Evolutionary conservation across 148 eudicot species (phyloP).

Genomic region (Vaccinium myrtillus): DNA sequence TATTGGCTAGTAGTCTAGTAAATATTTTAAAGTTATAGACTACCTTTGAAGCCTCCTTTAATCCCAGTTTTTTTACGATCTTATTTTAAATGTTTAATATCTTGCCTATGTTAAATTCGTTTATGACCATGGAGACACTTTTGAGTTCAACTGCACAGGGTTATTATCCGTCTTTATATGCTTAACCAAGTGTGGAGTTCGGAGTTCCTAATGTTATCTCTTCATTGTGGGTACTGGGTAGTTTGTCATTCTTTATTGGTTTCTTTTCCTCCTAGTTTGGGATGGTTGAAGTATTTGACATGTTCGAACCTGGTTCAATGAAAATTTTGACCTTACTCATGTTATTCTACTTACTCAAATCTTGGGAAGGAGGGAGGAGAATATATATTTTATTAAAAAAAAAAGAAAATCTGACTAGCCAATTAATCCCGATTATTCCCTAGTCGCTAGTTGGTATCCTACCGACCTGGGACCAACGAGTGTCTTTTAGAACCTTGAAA

Average conservation of each 20-base stretch:
- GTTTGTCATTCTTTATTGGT: not conserved
- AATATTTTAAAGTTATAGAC: not conserved
- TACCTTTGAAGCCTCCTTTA: not conserved
- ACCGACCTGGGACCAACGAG: too few relatives aligned
- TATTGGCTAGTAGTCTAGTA: not conserved
- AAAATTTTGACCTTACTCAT: not conserved
- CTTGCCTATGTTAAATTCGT: not conserved
- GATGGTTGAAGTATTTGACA: not conserved
- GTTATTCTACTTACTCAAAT: too few relatives aligned
- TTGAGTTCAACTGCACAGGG: not conserved
- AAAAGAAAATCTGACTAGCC: too few relatives aligned
- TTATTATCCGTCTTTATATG: not conserved
- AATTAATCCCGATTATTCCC: too few relatives aligned
- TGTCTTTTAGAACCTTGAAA: too few relatives aligned
- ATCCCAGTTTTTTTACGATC: not conserved
- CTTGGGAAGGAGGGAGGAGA: too few relatives aligned
- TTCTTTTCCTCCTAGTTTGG: not conserved
- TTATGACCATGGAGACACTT: not conserved
- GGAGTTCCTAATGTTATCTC: constrained; percentile 1
- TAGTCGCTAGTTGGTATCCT: too few relatives aligned
- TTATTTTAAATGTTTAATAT: not conserved
- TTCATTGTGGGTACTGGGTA: not conserved
- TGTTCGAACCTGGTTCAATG: not conserved
- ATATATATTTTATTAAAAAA: too few relatives aligned
- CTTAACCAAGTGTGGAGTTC: not conserved